These are phyloP conservation scores for Phytophthora citricola DNA, from an alignment of 352 stramenopile species.

Conservation along the genomic window DNA sequence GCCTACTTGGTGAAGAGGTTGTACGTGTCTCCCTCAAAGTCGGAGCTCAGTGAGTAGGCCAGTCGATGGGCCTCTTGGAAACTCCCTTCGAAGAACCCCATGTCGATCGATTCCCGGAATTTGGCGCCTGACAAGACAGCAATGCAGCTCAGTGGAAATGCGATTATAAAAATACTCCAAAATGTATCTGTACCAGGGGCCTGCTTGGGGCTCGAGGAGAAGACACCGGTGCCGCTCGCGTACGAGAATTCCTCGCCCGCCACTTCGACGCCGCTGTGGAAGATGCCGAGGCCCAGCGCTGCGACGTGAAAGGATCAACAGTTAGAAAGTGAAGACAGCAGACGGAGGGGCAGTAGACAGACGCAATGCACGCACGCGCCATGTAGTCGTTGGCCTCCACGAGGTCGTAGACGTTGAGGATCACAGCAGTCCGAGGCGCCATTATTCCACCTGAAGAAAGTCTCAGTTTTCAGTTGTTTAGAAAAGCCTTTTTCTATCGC, in stretches of 20 bases:
- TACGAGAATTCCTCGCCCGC: conserved; percentile 93
- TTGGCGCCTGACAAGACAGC: conserved; percentile 61
- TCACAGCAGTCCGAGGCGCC: conserved; percentile 71
- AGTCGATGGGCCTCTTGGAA: conserved; percentile 79
- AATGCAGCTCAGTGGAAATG: not conserved
- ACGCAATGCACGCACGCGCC: conserved; percentile 48
- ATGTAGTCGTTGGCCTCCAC: conserved; percentile 92
- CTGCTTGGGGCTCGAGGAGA: conserved; percentile 75
- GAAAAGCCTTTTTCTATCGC: too few relatives aligned
- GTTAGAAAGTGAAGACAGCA: conserved; percentile 2
- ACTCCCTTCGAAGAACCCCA: conserved; percentile 91
- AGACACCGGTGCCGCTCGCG: conserved; percentile 91
- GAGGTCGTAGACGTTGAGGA: conserved; percentile 94
- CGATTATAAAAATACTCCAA: not conserved
- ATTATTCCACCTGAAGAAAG: conserved; percentile 27
- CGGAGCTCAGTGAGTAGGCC: conserved; percentile 82
- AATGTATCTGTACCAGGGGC: conserved; percentile 51
- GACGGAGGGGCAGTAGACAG: not conserved
- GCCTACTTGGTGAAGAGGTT: conserved; percentile 90
- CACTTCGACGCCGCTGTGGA: conserved; percentile 94
- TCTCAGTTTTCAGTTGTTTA: too few relatives aligned
- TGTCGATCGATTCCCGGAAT: conserved; percentile 90
- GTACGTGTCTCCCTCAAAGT: conserved; percentile 91
- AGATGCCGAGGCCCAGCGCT: conserved; percentile 89
- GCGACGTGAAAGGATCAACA: not conserved